A percentile compares a stretch with the other conserved stretches of the same genome.
Evolutionary conservation across 441 rosid species (phyloP).

Genomic region (Pelargonium fulgidum): DNA sequence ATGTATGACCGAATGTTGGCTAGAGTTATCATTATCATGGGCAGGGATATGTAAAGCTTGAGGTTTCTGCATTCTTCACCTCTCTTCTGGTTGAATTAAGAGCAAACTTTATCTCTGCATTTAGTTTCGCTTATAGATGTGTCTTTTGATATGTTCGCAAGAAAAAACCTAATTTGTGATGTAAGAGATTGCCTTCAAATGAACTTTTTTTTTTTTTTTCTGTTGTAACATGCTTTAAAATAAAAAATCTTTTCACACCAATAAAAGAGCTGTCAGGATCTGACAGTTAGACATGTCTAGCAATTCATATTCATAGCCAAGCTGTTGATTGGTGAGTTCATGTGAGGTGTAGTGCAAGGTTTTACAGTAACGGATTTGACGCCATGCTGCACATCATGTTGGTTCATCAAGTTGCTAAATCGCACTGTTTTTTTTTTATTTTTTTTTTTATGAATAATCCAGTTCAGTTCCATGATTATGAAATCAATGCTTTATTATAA

Average conservation of each 20-base stretch:
- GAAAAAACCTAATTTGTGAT: neutral
- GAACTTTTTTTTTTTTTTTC: neutral
- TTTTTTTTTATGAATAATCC: no score
- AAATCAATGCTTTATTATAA: no score
- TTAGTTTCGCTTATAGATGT: neutral
- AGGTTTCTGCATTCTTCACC: neutral
- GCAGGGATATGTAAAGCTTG: neutral
- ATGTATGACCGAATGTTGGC: neutral
- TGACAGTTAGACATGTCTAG: neutral
- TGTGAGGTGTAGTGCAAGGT: constrained; percentile 2
- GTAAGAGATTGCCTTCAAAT: neutral
- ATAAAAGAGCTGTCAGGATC: neutral
- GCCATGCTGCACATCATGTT: neutral
- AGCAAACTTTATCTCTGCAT: neutral
- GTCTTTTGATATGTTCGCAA: neutral
- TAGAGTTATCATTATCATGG: neutral
- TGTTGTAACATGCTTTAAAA: neutral
- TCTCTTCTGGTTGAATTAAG: neutral
- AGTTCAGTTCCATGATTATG: no score
- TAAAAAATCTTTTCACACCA: neutral
- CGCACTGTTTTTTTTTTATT: no score
- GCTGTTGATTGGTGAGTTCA: neutral
- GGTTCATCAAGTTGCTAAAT: constrained; percentile 16
- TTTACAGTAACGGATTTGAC: constrained; percentile 8
- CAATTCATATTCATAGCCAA: neutral